phyloP scores from a whole-genome alignment of 2,329 filamentous ascomycete genomes.

The Graphiopsis chlorocephala region DNA sequence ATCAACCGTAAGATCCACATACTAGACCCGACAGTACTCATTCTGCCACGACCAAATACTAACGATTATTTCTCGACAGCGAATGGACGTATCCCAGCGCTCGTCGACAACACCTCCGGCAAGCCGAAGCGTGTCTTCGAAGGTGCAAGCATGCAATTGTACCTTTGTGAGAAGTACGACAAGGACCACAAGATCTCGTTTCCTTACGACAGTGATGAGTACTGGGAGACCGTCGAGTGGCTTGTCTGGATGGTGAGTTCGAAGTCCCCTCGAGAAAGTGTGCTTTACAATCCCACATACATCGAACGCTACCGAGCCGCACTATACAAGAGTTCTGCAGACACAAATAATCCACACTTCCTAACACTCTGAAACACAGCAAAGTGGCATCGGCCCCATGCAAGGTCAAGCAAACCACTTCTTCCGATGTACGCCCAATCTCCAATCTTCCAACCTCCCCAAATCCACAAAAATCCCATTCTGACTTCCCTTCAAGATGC shows the following conservation, averaged over 20 bases:
- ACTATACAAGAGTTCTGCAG: neutral
- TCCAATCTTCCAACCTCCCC: neutral
- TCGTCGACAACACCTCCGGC: constrained; percentile 68
- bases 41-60: neutral
- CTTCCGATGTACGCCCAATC: constrained; percentile 25
- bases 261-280: neutral
- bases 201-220: constrained; percentile 20
- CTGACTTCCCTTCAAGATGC: constrained; percentile 49
- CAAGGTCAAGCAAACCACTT: constrained; percentile 75
- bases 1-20: constrained; percentile 60
- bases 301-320: neutral
- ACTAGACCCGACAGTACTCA: neutral
- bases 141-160: constrained; percentile 20
- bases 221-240: constrained; percentile 54
- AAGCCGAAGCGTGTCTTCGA: constrained; percentile 67
- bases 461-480: neutral
- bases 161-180: constrained; percentile 28
- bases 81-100: constrained; percentile 81
- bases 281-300: neutral
- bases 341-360: neutral
- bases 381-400: constrained; percentile 57
- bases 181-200: constrained; percentile 22
- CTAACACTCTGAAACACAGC: neutral
- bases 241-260: constrained; percentile 26
- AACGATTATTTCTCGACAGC: constrained; percentile 33